These are phyloP conservation scores for Venturia asperata DNA, from an alignment of 2,329 filamentous ascomycete species.

Conservation along the genomic window DNA sequence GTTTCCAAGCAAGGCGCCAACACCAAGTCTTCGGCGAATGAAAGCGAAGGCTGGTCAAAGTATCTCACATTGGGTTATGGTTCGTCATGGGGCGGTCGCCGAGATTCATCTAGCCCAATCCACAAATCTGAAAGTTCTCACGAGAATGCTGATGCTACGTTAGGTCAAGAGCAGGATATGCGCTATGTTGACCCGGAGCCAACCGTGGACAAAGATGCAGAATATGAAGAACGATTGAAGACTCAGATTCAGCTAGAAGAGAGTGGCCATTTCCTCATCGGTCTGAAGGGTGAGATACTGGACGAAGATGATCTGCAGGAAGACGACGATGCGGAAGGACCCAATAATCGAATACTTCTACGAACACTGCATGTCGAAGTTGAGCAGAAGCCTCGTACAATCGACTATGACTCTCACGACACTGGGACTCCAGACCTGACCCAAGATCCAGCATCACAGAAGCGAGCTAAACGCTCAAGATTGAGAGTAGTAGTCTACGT, in stretches of 20 bases:
- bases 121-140: constrained; percentile 24
- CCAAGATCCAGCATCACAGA: not conserved
- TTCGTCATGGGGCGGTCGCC: constrained; percentile 30
- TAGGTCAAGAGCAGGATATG: constrained; percentile 25
- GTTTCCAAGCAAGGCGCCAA: constrained; percentile 21
- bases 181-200: constrained; percentile 32
- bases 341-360: constrained; percentile 49
- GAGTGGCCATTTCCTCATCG: constrained; percentile 58
- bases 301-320: constrained; percentile 40
- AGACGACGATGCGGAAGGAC: constrained; percentile 27
- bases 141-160: not conserved
- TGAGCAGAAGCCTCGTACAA: constrained; percentile 38
- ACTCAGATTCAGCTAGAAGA: constrained; percentile 38
- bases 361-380: constrained; percentile 61
- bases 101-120: constrained; percentile 15
- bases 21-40: constrained; percentile 34
- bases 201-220: constrained; percentile 31
- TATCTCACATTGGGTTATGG: constrained; percentile 45
- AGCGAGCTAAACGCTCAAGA: constrained; percentile 25
- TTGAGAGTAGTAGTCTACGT: constrained; percentile 67
- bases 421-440: not conserved
- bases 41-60: constrained; percentile 44
- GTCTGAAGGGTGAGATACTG: constrained; percentile 58
- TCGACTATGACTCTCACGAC: constrained; percentile 6
- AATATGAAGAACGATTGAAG: constrained; percentile 58